Base-by-base conservation (phyloP, 768 basidiomycete species). In the Auricularia auricula-judae region DNA sequence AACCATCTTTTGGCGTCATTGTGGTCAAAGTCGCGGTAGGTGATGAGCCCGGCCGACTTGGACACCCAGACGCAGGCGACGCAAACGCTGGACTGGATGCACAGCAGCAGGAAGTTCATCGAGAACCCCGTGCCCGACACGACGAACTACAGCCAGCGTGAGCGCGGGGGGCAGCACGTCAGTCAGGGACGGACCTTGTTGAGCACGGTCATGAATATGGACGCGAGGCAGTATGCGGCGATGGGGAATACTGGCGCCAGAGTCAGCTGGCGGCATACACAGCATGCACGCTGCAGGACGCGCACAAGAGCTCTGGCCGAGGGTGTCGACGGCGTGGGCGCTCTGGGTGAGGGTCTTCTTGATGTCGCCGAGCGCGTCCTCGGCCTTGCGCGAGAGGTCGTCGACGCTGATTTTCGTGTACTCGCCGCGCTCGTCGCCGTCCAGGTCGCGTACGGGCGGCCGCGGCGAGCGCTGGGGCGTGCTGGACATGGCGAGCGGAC, bases 91-190 rank as follows among this genome's bases (percentile, higher is more conserved):
- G 91, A 92, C 73, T 99, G 97, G 64, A 98, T 90, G 64, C 88
- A 86, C 43, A 98, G 81, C 47, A 99, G 83, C 54, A 98, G 80
- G 72, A 98, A 98, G 68, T 91, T 98, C 97, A 98, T 98, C 68
- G 90, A 92, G 76, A 98, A 99, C 69, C 90, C 75, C 36, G 81
- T 81, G 4, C 97, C 97, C 1, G 95, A 98, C 5, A 98, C 96
- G 64, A 98, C 93, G 69, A 89, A 98, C 91, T 98, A 3, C 29
- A 29, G 29, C 29, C 29, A 29, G 29, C 29, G 29, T 29, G 29
- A 29, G 29, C 29, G 29, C 29, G 29, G 29, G 1, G 29, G 29
- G 29, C 29, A 29, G 29, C 29, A 29, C 29, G 29, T 29, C 29
- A 29, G 29, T 3, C 29, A 60, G 23, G 35, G 21, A 64, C 79